A percentile compares a stretch with the other conserved stretches of the same genome.
These are phyloP conservation scores for Neopestalotiopsis sp. DNA, from an alignment of 2,329 filamentous ascomycete species.

Conservation along the genomic window DNA sequence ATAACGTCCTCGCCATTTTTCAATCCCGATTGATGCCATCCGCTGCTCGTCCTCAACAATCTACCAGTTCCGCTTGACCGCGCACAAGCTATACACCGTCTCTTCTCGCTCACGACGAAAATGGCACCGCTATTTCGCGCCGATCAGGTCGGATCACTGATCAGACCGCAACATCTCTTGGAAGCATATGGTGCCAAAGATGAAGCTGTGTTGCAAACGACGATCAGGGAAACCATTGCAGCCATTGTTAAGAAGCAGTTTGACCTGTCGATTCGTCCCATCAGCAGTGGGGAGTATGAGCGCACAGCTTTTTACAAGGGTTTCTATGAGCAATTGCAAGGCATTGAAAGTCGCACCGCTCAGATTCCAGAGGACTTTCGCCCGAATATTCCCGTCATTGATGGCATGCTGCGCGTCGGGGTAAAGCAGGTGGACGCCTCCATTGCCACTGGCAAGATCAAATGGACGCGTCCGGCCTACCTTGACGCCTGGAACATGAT, in stretches of 20 bases:
- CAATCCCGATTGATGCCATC: too few relatives aligned
- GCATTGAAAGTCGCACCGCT: slow-evolving; percentile 60
- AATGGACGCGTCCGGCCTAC: slow-evolving; percentile 45
- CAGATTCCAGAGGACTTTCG: slow-evolving; percentile 67
- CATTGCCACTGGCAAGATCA: slow-evolving; percentile 41
- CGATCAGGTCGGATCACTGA: slow-evolving; percentile 74
- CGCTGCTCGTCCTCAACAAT: too few relatives aligned
- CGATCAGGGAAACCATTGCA: slow-evolving; percentile 43
- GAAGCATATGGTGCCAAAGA: background rate
- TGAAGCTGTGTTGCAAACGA: slow-evolving; percentile 58
- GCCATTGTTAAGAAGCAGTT: slow-evolving; percentile 57
- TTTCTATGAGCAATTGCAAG: slow-evolving; percentile 52
- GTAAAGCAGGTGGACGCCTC: slow-evolving; percentile 39
- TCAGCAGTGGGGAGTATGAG: slow-evolving; percentile 74
- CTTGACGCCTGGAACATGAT: slow-evolving; percentile 44
- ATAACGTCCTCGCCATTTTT: background rate
- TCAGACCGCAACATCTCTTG: slow-evolving; percentile 54
- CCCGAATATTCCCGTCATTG: slow-evolving; percentile 47
- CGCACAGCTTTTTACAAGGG: slow-evolving; percentile 54
- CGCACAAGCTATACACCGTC: too few relatives aligned
- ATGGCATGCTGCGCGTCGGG: slow-evolving; percentile 41
- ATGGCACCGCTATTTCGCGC: slow-evolving; percentile 64
- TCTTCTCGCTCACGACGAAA: background rate
- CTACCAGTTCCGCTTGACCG: too few relatives aligned
- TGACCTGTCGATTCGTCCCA: slow-evolving; percentile 63